phyloP scores from a whole-genome alignment of 176 grass and related monocot genomes.

The Stipa capillata region DNA sequence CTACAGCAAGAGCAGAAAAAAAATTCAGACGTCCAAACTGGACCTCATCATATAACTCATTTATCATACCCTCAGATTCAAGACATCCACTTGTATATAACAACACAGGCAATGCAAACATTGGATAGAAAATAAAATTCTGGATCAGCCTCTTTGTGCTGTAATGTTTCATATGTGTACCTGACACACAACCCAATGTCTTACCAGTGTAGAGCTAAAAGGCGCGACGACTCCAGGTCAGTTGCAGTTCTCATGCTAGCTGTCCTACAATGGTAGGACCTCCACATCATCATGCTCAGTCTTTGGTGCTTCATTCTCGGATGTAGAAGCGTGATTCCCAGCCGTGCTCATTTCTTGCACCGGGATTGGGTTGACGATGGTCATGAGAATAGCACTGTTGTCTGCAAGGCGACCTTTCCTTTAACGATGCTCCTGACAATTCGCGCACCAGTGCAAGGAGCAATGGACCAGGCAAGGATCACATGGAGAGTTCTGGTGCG shows the following conservation, averaged over 20 bases:
- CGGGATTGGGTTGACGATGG: slow-evolving; percentile 36
- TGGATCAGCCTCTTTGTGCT: too few relatives aligned
- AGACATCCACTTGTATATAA: too few relatives aligned
- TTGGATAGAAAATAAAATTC: not conserved
- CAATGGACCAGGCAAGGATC: slow-evolving; percentile 50
- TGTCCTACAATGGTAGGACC: slow-evolving; percentile 22
- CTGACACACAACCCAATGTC: not conserved
- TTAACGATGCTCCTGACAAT: slow-evolving; percentile 70
- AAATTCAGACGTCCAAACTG: too few relatives aligned
- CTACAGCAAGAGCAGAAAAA: too few relatives aligned
- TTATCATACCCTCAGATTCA: too few relatives aligned
- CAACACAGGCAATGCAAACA: too few relatives aligned
- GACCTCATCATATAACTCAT: too few relatives aligned
- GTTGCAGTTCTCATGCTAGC: not conserved
- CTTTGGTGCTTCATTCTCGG: not conserved
- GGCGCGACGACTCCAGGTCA: not conserved
- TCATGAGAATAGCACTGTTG: slow-evolving; percentile 22
- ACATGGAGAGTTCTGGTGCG: slow-evolving; percentile 55
- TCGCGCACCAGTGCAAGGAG: slow-evolving; percentile 53
- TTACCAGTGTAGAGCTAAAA: not conserved
- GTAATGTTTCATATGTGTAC: not conserved
- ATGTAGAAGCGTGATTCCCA: not conserved
- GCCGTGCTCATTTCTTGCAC: slow-evolving; percentile 53
- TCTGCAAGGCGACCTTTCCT: slow-evolving; percentile 49
- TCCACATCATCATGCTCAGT: slow-evolving; percentile 19